These are phyloP conservation scores for Microbotryum scabiosae DNA, from an alignment of 1,284 basidiomycete species.

Conservation along the genomic window DNA sequence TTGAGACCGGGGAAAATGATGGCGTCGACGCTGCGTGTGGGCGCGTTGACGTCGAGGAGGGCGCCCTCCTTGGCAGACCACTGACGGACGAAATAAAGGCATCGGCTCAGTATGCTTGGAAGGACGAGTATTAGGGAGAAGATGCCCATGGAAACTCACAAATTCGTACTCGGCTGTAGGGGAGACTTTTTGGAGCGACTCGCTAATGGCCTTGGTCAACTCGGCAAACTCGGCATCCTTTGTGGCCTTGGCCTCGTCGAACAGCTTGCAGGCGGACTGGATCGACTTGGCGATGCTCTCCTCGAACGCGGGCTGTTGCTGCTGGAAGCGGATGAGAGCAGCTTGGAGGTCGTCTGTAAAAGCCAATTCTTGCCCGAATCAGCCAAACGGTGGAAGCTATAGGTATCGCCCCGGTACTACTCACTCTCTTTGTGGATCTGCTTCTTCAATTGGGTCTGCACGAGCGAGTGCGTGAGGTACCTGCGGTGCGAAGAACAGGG, in stretches of 20 bases:
- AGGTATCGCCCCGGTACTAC: neutral
- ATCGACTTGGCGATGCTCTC: conserved; percentile 20
- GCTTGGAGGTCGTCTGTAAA: conserved; percentile 24
- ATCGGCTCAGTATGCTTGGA: neutral
- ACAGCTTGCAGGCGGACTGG: conserved; percentile 22
- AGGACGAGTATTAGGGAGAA: neutral
- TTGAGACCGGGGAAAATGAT: conserved; percentile 34
- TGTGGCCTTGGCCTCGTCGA: conserved; percentile 21
- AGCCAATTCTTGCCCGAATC: neutral
- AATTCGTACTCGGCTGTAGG: conserved; percentile 29
- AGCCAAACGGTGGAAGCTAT: neutral
- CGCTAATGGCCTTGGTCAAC: conserved; percentile 25
- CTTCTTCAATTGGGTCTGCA: conserved; percentile 31
- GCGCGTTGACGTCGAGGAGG: conserved; percentile 31
- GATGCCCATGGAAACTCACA: neutral
- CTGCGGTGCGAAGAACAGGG: too few relatives aligned
- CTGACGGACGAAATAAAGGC: neutral
- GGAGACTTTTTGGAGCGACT: conserved; percentile 28
- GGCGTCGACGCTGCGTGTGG: conserved; percentile 25
- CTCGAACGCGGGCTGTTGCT: conserved; percentile 30
- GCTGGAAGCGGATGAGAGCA: conserved; percentile 31
- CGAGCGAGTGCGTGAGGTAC: conserved; percentile 29
- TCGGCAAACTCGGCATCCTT: conserved; percentile 15
- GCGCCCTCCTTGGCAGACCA: conserved; percentile 10
- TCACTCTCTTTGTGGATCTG: conserved; percentile 32